phyloP scores from a whole-genome alignment of 2,329 filamentous ascomycete genomes.

The Colletotrichum lupini region DNA sequence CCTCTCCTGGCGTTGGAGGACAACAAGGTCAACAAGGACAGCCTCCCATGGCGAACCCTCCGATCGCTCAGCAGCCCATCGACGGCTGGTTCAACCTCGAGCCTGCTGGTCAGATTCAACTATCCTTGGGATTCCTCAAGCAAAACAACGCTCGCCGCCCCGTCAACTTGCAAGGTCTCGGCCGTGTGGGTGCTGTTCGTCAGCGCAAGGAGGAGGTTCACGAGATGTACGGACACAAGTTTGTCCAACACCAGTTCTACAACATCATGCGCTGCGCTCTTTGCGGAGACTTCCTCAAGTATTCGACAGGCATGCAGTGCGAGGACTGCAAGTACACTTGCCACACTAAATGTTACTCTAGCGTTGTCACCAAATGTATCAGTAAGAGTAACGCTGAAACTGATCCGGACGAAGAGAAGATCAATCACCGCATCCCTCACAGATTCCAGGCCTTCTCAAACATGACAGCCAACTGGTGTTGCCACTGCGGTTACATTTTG shows the following conservation, averaged over 20 bases:
- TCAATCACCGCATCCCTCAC: constrained; percentile 99
- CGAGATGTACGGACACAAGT: constrained; percentile 99
- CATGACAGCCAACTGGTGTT: constrained; percentile 99
- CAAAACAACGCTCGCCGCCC: constrained; percentile 84
- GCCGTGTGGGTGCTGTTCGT: constrained; percentile 94
- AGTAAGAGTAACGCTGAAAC: constrained; percentile 99
- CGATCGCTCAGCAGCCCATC: constrained; percentile 71
- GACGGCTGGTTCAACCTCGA: constrained; percentile 98
- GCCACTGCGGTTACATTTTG: constrained; percentile 95
- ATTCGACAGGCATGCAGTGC: constrained; percentile 98
- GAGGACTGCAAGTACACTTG: constrained; percentile 99
- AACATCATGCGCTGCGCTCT: constrained; percentile 99
- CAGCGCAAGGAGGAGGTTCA: constrained; percentile 98
- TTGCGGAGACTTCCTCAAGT: constrained; percentile 98
- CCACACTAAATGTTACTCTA: constrained; percentile 95
- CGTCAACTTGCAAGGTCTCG: constrained; percentile 89
- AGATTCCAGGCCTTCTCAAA: constrained; percentile 97
- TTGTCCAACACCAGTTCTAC: constrained; percentile 98
- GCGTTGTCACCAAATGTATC: constrained; percentile 99
- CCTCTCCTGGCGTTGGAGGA: constrained; percentile 50
- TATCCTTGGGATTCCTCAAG: constrained; percentile 93
- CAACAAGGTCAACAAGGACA: constrained; percentile 46
- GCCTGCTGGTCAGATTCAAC: constrained; percentile 90
- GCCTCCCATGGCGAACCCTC: constrained; percentile 54
- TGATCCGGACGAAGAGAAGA: constrained; percentile 98